Conservation (phyloP, 116 monocot species). For the Dioscorea cayenensis region DNA sequence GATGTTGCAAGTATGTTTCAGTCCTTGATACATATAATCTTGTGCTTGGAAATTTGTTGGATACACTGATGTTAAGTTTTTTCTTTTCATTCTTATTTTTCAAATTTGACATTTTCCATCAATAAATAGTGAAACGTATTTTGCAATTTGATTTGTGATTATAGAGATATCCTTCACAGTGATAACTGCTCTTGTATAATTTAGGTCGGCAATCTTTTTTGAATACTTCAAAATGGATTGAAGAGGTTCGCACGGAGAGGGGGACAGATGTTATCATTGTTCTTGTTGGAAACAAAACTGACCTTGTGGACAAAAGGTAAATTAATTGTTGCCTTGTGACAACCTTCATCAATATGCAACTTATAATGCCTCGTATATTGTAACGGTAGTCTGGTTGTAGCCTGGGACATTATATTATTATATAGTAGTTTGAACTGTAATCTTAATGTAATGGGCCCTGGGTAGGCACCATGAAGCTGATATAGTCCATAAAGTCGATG, state of each 20-base stretch:
- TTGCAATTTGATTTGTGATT: neutral
- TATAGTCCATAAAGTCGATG: too few species aligned
- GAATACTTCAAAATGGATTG: slow-evolving; percentile 80
- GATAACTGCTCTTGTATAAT: neutral
- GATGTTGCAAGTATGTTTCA: slow-evolving; percentile 52
- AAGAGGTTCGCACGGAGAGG: slow-evolving; percentile 76
- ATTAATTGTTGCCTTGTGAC: neutral
- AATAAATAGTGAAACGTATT: too few species aligned
- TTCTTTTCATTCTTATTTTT: too few species aligned
- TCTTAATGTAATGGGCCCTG: too few species aligned
- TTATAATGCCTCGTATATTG: neutral
- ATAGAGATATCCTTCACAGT: neutral
- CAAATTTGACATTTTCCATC: too few species aligned
- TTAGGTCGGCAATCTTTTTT: slow-evolving; percentile 66
- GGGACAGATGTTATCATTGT: slow-evolving; percentile 83
- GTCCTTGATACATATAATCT: neutral
- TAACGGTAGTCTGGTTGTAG: neutral
- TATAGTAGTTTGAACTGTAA: too few species aligned
- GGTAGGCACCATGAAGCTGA: too few species aligned
- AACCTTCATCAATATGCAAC: neutral
- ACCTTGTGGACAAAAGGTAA: slow-evolving; percentile 84
- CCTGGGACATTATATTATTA: too few species aligned
- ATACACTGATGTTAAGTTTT: too few species aligned
- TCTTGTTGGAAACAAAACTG: slow-evolving; percentile 71
- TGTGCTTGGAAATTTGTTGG: neutral